A percentile compares a stretch with the other conserved stretches of the same genome.
Evolutionary conservation across 176 grass and related monocot genomes (phyloP).

Genomic region (Hsuehochloa calcarea): DNA sequence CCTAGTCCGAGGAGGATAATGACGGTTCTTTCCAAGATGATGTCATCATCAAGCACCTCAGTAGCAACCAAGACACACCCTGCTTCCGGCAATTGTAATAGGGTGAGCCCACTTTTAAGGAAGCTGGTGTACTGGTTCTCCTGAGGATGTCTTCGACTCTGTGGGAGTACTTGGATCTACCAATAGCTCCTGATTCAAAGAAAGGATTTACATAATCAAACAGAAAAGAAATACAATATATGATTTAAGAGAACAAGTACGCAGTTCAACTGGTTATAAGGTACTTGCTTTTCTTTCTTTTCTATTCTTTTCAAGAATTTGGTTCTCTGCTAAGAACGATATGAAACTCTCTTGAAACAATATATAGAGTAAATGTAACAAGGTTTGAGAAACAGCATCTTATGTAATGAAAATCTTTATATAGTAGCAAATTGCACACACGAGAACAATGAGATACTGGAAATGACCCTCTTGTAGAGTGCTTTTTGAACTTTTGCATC

Average conservation of each 20-base stretch:
- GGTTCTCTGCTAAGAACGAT: not conserved
- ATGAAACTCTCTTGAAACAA: not conserved
- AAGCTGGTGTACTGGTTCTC: conserved; percentile 32
- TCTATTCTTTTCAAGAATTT: not conserved
- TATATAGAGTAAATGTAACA: not conserved
- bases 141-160: conserved; percentile 21
- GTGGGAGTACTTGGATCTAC: conserved; percentile 41
- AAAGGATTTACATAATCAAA: conserved; percentile 3
- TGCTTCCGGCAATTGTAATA: conserved; percentile 76
- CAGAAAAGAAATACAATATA: not conserved
- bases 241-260: not conserved
- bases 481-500: not conserved
- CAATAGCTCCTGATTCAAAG: conserved; percentile 48
- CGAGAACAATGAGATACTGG: not conserved
- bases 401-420: not conserved
- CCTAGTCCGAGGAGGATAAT: conserved; percentile 78
- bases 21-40: conserved; percentile 69
- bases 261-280: not conserved
- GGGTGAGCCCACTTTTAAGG: conserved; percentile 83
- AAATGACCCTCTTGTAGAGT: not conserved
- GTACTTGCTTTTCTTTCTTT: not conserved
- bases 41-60: conserved; percentile 71
- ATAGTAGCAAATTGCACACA: not conserved
- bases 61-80: conserved; percentile 85
- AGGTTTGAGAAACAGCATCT: not conserved